These are phyloP conservation scores for Claviceps paspali DNA, from an alignment of 2,329 filamentous ascomycete genomes.

Conservation along the genomic window DNA sequence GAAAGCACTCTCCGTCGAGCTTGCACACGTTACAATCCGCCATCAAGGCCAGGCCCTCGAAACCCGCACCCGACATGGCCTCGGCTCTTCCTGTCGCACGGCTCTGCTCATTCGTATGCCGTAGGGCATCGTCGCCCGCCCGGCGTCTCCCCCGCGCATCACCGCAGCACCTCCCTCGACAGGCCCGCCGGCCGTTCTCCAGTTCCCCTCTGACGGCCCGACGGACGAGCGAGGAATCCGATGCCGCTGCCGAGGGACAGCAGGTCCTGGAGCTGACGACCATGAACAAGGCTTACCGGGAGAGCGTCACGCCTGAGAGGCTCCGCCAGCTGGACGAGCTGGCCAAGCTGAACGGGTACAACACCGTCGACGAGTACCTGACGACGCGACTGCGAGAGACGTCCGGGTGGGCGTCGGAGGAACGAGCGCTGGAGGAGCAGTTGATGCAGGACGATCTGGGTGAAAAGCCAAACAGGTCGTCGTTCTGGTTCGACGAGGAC, in stretches of 20 bases:
- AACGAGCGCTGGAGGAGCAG: conserved; percentile 17
- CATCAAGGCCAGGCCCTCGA: too few relatives aligned
- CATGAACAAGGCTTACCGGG: conserved; percentile 16
- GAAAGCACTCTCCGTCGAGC: too few relatives aligned
- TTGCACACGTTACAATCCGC: too few relatives aligned
- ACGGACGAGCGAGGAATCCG: conserved; percentile 11
- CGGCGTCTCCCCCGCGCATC: conserved; percentile 11
- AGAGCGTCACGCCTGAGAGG: conserved; percentile 17
- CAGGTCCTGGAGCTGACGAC: conserved; percentile 15
- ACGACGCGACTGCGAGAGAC: conserved; percentile 13
- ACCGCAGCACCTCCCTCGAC: conserved; percentile 12
- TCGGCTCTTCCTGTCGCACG: conserved; percentile 23
- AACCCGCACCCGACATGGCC: conserved; percentile 17
- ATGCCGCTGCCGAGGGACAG: conserved; percentile 8
- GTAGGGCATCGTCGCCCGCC: conserved; percentile 12
- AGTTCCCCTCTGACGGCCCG: conserved; percentile 12
- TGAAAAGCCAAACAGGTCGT: conserved; percentile 19
- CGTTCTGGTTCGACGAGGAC: conserved; percentile 35
- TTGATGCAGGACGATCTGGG: conserved; percentile 17
- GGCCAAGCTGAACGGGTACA: conserved; percentile 19
- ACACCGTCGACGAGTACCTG: conserved; percentile 19
- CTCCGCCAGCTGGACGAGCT: conserved; percentile 20
- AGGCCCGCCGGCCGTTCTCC: conserved; percentile 16
- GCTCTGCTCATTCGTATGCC: conserved; percentile 21
- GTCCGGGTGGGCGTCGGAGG: conserved; percentile 17